These are phyloP conservation scores for Mycena rosella DNA, from an alignment of 768 basidiomycete genomes.

Conservation along the genomic window DNA sequence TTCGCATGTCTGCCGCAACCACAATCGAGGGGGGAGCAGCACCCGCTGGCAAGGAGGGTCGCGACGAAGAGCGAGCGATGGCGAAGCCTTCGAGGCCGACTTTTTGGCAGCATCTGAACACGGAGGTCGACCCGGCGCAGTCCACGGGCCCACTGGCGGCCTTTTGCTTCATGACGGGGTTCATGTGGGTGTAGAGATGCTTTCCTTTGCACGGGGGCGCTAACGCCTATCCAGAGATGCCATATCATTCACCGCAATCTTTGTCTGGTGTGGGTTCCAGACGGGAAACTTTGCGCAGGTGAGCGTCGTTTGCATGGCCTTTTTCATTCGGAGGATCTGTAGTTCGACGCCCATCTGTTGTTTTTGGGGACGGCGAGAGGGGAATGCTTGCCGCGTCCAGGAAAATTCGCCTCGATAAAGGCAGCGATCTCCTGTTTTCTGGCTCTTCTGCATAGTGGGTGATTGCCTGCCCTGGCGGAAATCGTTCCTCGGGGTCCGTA, in stretches of 20 bases:
- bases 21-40: not conserved
- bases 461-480: too few species aligned
- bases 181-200: conserved; percentile 64
- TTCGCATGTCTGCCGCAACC: conserved; percentile 15
- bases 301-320: conserved; percentile 28
- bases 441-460: too few species aligned
- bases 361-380: too few species aligned
- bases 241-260: conserved; percentile 82
- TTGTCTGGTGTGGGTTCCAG: conserved; percentile 90
- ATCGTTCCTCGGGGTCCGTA: too few species aligned
- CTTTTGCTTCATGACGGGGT: conserved; percentile 86
- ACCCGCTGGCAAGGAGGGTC: not conserved
- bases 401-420: too few species aligned
- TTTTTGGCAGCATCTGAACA: conserved; percentile 53
- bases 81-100: conserved; percentile 35
- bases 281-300: conserved; percentile 84
- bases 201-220: not conserved
- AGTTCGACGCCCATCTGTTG: not conserved
- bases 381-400: too few species aligned
- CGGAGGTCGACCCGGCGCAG: conserved; percentile 65
- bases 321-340: not conserved
- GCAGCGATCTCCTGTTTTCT: too few species aligned
- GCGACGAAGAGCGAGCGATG: conserved; percentile 18
- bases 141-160: conserved; percentile 68
- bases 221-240: conserved; percentile 62